Base-by-base conservation (phyloP, 2,329 filamentous ascomycete species). In the Aspergillus sp. region DNA sequence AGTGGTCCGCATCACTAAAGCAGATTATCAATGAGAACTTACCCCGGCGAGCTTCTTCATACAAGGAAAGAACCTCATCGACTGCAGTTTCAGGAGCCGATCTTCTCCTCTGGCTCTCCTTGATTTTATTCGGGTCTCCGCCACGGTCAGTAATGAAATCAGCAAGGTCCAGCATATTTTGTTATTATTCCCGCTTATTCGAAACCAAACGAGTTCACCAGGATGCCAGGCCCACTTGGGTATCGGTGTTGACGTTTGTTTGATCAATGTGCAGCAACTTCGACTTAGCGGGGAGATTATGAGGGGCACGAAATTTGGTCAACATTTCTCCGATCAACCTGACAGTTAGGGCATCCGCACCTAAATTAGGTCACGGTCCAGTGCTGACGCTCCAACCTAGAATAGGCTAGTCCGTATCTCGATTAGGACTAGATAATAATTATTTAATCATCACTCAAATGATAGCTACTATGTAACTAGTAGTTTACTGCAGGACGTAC, bases 101-200 rank as follows among this genome's bases (percentile, higher is more conserved):
- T 67, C 95, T 88, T 72, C 87, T 87, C 67, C 89, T 86, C 78
- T 99, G 95, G 64, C 90, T 95, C 76, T 97, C 91, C 75, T 90
- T 90, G 77, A 99, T 95, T 79, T 87, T 88, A 72, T 96, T 89
- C 15, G 92, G 91, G 78, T 98, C 87, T 67, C 95, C 95, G 65
- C 93, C 95, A 68, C 92, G 90, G 77, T 97, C 91, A 73, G 84
- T 78, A 70, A 93, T 88, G 73, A 93, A 91, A 72, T 93, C 90
- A 66, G 84, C 82, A 56, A 91, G 82, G 79, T 93, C 90, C 66
- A 91, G 82, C 89, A 91, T 91, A 54, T 67, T 76, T 67, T 56
- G 45, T 31, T 51, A 50, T 46, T 49, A 21, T 33, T 52, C n/a
- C 31, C 2, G 25, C 41, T 35, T 6, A 40, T 15, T 44, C 7